Conservation (phyloP, 2,329 filamentous ascomycete genomes). For the Verticillium nubilum region DNA sequence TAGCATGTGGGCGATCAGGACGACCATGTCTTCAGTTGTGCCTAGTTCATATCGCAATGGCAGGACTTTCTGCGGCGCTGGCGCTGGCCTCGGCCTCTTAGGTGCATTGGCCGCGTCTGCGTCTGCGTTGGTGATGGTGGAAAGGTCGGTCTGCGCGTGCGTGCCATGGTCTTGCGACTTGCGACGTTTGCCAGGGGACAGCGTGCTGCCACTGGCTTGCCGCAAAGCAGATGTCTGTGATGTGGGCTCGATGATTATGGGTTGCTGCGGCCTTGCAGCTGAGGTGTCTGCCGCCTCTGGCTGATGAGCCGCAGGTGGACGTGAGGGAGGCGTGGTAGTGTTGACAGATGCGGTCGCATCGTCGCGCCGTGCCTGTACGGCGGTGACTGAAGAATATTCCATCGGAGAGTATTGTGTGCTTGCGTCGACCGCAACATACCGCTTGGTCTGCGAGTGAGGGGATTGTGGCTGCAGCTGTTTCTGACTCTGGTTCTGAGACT, state of each 20-base stretch:
- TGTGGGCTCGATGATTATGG: constrained; percentile 1
- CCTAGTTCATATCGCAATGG: constrained; percentile 77
- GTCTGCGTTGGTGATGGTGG: constrained; percentile 11
- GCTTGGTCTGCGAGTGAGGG: constrained; percentile 20
- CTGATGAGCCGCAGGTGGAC: constrained; percentile 10
- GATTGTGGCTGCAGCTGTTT: constrained; percentile 11
- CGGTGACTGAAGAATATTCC: constrained; percentile 24
- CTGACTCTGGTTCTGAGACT: constrained; percentile 13
- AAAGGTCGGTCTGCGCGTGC: not conserved
- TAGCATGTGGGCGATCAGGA: constrained; percentile 91
- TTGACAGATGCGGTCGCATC: constrained; percentile 4
- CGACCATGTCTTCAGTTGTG: constrained; percentile 77
- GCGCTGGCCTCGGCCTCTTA: constrained; percentile 50
- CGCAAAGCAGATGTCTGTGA: constrained; percentile 1
- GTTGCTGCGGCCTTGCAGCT: not conserved
- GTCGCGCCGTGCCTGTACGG: constrained; percentile 22
- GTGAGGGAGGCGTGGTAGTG: not conserved
- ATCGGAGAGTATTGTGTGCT: constrained; percentile 44
- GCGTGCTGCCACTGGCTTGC: constrained; percentile 10
- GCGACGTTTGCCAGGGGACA: constrained; percentile 36
- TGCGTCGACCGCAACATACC: constrained; percentile 42
- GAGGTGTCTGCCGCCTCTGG: not conserved
- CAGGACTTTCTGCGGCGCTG: constrained; percentile 50
- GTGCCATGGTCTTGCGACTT: constrained; percentile 32
- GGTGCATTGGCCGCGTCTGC: constrained; percentile 21